Base-by-base conservation (phyloP, 2,329 filamentous ascomycete genomes). In the Diplocarpon mali region DNA sequence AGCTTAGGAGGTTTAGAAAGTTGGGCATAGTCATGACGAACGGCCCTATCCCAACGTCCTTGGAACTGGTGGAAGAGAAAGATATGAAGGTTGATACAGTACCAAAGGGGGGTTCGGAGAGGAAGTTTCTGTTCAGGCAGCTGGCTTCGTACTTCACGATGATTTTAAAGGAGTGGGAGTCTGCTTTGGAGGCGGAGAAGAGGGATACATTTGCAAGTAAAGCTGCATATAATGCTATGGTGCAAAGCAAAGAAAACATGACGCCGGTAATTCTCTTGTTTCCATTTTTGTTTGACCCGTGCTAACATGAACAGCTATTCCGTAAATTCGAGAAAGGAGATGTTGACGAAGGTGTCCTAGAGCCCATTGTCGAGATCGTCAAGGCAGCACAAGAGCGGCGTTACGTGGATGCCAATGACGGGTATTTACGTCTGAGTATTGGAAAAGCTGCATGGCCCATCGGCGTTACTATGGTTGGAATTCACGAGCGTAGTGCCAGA, bases 381-480 rank as follows among this genome's bases (percentile, higher is more conserved):
- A 76, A 85, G 58, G 85, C 88, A 20, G 87, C 90, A 3, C 92
- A 98, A 65, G 81, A 88, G 61, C 76, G 88, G 48, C 78, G 86
- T 51, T 98, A 98, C 61, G 90, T 98, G 38, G 85, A 95, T 65
- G 92, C 92, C 29, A 96, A 96, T 62, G 86, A 98, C 62, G 89
- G 87, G 0, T 98, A 98, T 64, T 70, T 98, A 49, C 75, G 86
- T 42, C 71, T 98, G 44, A 94, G 86, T 62, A 98, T 98, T 60
- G 88, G 88, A 53, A 95, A 95, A 68, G 89, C 88, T 55, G 92
- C 92, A 13, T 98, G 92, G 92, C 92, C 92, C 17, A 98, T 98
- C 60, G 92, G 92, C 66, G 92, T 98, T 32, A 98, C 92, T 64
- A 98, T 96, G 92, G 92, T 98, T 60, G 92, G 92, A 71, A 98